Conservation (phyloP, 148 eudicot species). For the Dysphania ambrosioides region DNA sequence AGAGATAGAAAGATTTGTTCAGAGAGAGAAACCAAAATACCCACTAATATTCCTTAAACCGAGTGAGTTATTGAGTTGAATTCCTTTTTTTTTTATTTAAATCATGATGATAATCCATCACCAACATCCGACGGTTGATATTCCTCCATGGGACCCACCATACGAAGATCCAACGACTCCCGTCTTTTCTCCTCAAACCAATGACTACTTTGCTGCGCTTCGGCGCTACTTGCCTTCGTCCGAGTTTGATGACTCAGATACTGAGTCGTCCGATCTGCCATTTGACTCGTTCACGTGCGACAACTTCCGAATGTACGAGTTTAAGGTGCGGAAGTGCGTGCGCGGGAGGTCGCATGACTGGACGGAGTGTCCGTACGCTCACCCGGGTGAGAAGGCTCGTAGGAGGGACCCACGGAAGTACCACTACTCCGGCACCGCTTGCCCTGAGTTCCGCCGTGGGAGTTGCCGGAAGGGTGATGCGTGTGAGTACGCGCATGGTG, state of each 20-base stretch:
- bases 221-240: conserved; percentile 59
- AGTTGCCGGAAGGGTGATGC: conserved; percentile 57
- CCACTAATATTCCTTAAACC: too few relatives aligned
- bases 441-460: conserved; percentile 79
- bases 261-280: conserved; percentile 29
- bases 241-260: conserved; percentile 22
- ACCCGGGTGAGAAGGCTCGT: conserved; percentile 72
- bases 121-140: conserved; percentile 57
- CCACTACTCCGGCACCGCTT: conserved; percentile 62
- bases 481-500: conserved; percentile 84
- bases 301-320: conserved; percentile 76
- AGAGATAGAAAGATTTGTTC: too few relatives aligned
- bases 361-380: conserved; percentile 75
- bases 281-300: conserved; percentile 62
- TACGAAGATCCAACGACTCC: conserved; percentile 44
- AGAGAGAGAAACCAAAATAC: too few relatives aligned
- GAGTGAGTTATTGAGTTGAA: not conserved
- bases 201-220: conserved; percentile 42
- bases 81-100: too few relatives aligned
- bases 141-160: conserved; percentile 49
- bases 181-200: conserved; percentile 25
- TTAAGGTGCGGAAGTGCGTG: conserved; percentile 61
- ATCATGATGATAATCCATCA: conserved; percentile 30
- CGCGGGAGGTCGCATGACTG: conserved; percentile 73
- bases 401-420: conserved; percentile 45